phyloP scores from a whole-genome alignment of 495 filamentous ascomycete species.

The Venustampulla echinocandica region DNA sequence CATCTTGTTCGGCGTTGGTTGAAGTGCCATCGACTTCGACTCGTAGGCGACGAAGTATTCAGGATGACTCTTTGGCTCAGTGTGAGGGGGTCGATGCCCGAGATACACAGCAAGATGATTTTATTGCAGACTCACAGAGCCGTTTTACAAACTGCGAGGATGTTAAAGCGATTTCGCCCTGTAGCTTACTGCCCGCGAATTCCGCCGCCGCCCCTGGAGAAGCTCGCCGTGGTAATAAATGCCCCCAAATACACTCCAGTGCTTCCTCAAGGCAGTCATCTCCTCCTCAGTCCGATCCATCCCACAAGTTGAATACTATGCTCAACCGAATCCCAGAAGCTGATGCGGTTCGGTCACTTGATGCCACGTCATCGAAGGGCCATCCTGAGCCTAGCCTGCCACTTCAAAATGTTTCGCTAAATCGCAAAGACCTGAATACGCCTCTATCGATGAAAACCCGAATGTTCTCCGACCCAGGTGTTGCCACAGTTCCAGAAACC shows the following conservation, averaged over 20 bases:
- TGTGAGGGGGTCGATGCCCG: slow-evolving; percentile 11
- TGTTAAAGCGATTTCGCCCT: background rate
- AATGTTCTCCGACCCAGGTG: slow-evolving; percentile 3
- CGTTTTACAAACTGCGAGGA: background rate
- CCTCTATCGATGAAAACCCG: slow-evolving; percentile 6
- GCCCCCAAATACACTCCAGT: too few species aligned
- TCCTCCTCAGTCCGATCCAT: too few species aligned
- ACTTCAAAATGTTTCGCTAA: slow-evolving; percentile 12
- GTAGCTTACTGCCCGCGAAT: background rate
- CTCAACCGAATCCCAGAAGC: background rate
- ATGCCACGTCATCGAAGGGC: slow-evolving; percentile 1
- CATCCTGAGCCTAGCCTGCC: too few species aligned
- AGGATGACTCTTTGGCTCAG: slow-evolving; percentile 16
- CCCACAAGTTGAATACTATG: too few species aligned
- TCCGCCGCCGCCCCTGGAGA: background rate
- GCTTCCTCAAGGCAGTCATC: too few species aligned
- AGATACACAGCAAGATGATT: slow-evolving; percentile 17
- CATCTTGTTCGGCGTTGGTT: slow-evolving; percentile 1
- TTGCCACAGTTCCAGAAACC: slow-evolving; percentile 16
- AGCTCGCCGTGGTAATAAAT: too few species aligned
- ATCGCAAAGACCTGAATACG: slow-evolving; percentile 9
- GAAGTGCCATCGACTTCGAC: slow-evolving; percentile 19
- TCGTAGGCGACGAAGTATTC: slow-evolving; percentile 4
- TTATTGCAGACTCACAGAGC: slow-evolving; percentile 19
- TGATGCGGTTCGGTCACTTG: background rate